Base-by-base conservation (phyloP, 306 rosid species). In the Phaseolus lunatus region DNA sequence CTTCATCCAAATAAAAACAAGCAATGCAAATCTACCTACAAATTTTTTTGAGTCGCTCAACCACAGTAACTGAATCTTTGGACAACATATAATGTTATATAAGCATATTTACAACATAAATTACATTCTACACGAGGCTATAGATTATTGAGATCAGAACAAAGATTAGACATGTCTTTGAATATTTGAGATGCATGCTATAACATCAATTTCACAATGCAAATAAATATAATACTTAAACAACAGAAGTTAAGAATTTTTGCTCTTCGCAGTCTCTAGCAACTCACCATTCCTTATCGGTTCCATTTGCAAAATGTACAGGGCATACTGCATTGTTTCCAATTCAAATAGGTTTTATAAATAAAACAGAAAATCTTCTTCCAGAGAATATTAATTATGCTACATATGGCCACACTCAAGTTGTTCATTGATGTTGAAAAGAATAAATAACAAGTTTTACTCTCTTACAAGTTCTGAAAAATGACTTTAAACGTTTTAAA, bases 391-490 rank as follows among this genome's bases (percentile, higher is more conserved):
- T 31, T 31, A 43, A 67, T 31, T 35, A 53, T 52, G 73, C 56
- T 48, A 48, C 72, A 77, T 37, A 48, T n/a, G 39, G 44, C 56
- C 20, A 39, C 31, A 48, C 39, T n/a, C 47, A 24, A 26, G 33
- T 53, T 65, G 37, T 41, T 66, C 39, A 44, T 44, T 8, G 4
- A 23, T 41, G 37, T 29, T 12, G 70, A 56, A 78, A 67, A 45
- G 12, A 43, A 57, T 78, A 69, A 23, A 52, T 9, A 9, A 27
- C 24, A 11, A 24, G 6, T 39, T 54, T 53, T 23, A 50, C 56
- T 66, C 66, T 23, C 31, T 59, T 18, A 57, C 57, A 75, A 8
- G 67, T 41, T 75, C 41, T 43, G 47, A 65, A 81, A 69, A 62
- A 56, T 80, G 19, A 16, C 26, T 72, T 37, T 2, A 20, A 48